Evolutionary conservation across 805 yeast species (phyloP).

Genomic region (Kodamaea nitidulidarum): DNA sequence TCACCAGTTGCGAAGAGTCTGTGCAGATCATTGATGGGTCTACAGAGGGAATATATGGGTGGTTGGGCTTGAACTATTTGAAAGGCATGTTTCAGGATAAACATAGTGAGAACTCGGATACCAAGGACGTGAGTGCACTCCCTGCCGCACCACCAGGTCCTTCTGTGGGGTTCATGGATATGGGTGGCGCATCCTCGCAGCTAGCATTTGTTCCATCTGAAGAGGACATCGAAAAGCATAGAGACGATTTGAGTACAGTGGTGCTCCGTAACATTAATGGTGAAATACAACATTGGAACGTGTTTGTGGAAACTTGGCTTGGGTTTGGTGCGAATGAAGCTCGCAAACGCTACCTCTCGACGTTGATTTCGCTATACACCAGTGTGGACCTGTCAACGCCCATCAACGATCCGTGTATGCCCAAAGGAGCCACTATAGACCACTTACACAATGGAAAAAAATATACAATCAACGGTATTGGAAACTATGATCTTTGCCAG

Average conservation of each 20-base stretch:
- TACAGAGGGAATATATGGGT: slow-evolving; percentile 91
- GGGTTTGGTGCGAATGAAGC: slow-evolving; percentile 98
- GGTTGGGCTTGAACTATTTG: slow-evolving; percentile 88
- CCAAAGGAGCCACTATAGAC: slow-evolving; percentile 50
- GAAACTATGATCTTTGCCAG: slow-evolving; percentile 72
- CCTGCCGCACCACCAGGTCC: not conserved
- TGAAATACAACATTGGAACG: slow-evolving; percentile 66
- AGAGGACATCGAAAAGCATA: slow-evolving; percentile 59
- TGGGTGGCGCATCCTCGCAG: slow-evolving; percentile 99
- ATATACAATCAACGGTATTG: slow-evolving; percentile 65
- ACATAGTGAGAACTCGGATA: not conserved
- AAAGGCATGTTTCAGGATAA: slow-evolving; percentile 37
- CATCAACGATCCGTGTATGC: slow-evolving; percentile 77
- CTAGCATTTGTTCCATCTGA: slow-evolving; percentile 81
- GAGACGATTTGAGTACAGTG: slow-evolving; percentile 68
- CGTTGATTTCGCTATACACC: slow-evolving; percentile 38
- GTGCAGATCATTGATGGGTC: slow-evolving; percentile 90
- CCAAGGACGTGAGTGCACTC: not conserved
- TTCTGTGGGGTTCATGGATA: slow-evolving; percentile 92
- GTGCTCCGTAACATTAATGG: slow-evolving; percentile 70
- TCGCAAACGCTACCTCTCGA: slow-evolving; percentile 62
- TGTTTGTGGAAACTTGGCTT: slow-evolving; percentile 94
- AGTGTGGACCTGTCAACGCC: slow-evolving; percentile 12
- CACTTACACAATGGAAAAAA: slow-evolving; percentile 44
- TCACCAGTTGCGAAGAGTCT: slow-evolving; percentile 62